These are phyloP conservation scores for Tripterygium wilfordii DNA, from an alignment of 177 flowering plant species.

Conservation along the genomic window DNA sequence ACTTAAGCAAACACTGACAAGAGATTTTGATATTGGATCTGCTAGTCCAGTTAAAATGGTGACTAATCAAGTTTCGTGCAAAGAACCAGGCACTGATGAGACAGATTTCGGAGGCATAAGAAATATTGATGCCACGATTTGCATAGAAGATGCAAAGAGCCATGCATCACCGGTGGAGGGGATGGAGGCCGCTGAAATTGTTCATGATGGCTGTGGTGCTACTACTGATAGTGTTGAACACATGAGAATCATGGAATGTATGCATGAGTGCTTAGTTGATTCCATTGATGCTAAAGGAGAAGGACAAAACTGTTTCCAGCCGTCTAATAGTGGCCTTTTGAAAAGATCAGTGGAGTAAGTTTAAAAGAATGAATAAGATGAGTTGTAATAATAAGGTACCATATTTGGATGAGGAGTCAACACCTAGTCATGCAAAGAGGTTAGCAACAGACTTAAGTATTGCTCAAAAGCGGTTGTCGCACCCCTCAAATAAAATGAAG, in stretches of 20 bases:
- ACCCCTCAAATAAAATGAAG: constrained; percentile 9
- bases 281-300: background rate
- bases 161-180: background rate
- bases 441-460: constrained; percentile 8
- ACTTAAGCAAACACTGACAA: background rate
- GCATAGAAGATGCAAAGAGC: background rate
- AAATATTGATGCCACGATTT: background rate
- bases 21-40: constrained; percentile 3
- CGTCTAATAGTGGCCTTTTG: background rate
- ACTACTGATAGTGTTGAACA: constrained; percentile 1
- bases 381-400: too few relatives aligned
- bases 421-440: background rate
- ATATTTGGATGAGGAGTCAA: background rate
- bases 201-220: background rate
- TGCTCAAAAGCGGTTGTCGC: constrained; percentile 2
- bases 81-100: constrained; percentile 1
- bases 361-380: background rate
- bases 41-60: background rate
- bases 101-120: background rate
- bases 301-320: background rate
- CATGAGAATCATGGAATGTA: background rate
- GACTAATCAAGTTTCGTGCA: background rate
- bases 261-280: constrained; percentile 1
- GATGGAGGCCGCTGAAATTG: too few relatives aligned
- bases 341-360: constrained; percentile 2